Conservation (phyloP, 1,284 basidiomycete species). For the Caloboletus inedulis region DNA sequence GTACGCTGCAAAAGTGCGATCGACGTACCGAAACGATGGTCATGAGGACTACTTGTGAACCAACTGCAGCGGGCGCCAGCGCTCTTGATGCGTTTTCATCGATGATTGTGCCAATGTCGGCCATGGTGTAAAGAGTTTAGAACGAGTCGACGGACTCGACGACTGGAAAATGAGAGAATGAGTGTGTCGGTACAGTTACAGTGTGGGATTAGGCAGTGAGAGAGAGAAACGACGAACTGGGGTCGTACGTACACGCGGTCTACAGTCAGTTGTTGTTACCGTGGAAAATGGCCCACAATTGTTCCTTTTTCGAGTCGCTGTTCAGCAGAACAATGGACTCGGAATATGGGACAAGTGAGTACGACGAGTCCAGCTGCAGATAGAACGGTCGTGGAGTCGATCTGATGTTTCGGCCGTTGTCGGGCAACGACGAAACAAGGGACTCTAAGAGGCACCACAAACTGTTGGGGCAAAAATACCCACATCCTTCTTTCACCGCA, state of each 20-base stretch:
- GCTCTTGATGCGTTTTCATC: slow-evolving; percentile 45
- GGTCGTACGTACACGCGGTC: neutral
- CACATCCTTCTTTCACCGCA: too few species aligned
- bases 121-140: slow-evolving; percentile 33
- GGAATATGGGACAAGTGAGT: neutral
- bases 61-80: slow-evolving; percentile 80
- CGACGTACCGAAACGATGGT: slow-evolving; percentile 59
- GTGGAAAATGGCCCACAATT: slow-evolving; percentile 3
- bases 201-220: neutral
- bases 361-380: neutral
- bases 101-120: slow-evolving; percentile 43
- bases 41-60: slow-evolving; percentile 78
- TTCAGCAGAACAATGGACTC: neutral
- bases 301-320: neutral
- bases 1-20: neutral
- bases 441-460: too few species aligned
- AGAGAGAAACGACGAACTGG: neutral
- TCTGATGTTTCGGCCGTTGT: too few species aligned
- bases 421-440: too few species aligned
- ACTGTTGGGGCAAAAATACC: too few species aligned
- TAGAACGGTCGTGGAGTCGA: too few species aligned
- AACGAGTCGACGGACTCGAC: slow-evolving; percentile 17
- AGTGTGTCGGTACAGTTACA: slow-evolving; percentile 12
- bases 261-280: neutral
- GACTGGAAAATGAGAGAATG: slow-evolving; percentile 21